phyloP scores from a whole-genome alignment of 495 filamentous ascomycete genomes.

The Penicillium mononematosum region DNA sequence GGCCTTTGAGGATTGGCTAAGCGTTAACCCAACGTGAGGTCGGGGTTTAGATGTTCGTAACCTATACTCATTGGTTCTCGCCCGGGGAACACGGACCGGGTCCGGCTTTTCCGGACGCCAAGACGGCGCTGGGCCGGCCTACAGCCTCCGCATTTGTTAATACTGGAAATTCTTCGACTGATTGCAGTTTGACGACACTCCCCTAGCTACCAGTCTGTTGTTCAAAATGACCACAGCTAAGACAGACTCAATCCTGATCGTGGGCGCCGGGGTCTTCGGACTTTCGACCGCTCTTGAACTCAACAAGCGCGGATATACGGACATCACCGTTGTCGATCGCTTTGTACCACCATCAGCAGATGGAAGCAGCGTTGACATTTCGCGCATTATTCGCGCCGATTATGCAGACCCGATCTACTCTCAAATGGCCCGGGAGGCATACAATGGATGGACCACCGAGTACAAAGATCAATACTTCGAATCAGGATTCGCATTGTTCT shows the following conservation, averaged over 20 bases:
- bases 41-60: not conserved
- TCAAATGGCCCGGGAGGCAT: conserved; percentile 56
- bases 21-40: conserved; percentile 21
- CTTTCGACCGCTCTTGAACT: conserved; percentile 19
- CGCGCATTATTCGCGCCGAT: conserved; percentile 65
- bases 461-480: conserved; percentile 9
- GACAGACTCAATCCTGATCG: conserved; percentile 19
- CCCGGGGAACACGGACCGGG: conserved; percentile 22
- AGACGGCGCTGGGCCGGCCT: conserved; percentile 19
- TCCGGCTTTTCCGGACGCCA: conserved; percentile 24
- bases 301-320: conserved; percentile 14
- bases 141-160: conserved; percentile 8
- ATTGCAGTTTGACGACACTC: conserved; percentile 2
- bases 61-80: not conserved
- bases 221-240: conserved; percentile 26
- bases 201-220: not conserved
- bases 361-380: conserved; percentile 58
- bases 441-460: conserved; percentile 50
- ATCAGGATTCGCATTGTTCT: conserved; percentile 7
- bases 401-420: conserved; percentile 65
- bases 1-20: conserved; percentile 38
- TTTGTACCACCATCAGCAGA: conserved; percentile 53
- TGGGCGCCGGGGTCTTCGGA: conserved; percentile 19
- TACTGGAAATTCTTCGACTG: not conserved
- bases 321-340: conserved; percentile 52